Base-by-base conservation (phyloP, 1,284 basidiomycete species). In the Rhodofomes roseus region DNA sequence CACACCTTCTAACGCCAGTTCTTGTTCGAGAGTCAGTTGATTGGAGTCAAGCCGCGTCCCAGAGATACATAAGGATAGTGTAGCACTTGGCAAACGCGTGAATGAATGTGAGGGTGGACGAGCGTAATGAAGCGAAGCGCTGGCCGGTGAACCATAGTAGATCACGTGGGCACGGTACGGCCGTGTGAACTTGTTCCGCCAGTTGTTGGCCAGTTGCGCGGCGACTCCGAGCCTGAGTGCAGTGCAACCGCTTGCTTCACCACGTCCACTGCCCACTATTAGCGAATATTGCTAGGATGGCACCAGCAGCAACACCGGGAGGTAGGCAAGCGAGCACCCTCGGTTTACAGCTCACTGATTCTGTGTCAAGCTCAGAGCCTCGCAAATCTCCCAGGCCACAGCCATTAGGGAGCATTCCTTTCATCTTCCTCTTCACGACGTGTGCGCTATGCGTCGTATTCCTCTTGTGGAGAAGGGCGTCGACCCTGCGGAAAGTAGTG, bases 391-490 rank as follows among this genome's bases (percentile, higher is more conserved):
- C 79, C 11, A 89, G 85, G 67, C 87, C 87, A 7, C 79, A 89
- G 63, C 89, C 89, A 9, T 76, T 89, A 57, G 80, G 80, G 54
- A 84, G 79, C 64, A 76, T 81, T 59, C 75, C 81, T 18, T 61
- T 86, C 60, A 71, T 89, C 12, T 72, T 85, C 57, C 75, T 90
- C 7, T 76, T 85, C 61, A 89, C 86, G 23, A 81, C 80, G 6
- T 86, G 83, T 67, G 82, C 81, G 2, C 68, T 86, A 4, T 86
- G 84, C 62, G 69, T 76, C 3, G 67, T 91, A 4, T 90, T 88
- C 66, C 61, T 91, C 27, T 71, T 91, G 0, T 90, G 86, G 87
- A 77, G 85, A 60, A 75, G 84, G 23, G 84, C 86, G 7, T 80
- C 84, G 60, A 70, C 76, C 0, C 62, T 91, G 40, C 78, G 84